These are phyloP conservation scores for Lotus japonicus DNA, from an alignment of 306 rosid species.

Conservation along the genomic window DNA sequence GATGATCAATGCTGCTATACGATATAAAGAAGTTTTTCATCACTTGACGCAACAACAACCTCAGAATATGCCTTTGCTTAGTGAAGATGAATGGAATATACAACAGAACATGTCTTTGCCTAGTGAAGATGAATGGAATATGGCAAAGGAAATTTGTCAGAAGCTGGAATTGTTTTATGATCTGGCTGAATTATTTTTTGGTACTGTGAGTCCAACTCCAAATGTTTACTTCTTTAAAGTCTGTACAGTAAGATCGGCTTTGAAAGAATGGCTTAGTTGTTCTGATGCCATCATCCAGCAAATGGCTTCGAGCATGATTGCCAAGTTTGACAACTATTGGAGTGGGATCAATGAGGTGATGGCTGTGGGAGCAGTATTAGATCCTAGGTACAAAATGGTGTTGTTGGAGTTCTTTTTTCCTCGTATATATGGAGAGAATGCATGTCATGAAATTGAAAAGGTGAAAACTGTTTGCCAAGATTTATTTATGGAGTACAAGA, in stretches of 20 bases:
- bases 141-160: background rate
- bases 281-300: background rate
- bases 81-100: background rate
- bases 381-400: background rate
- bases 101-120: background rate
- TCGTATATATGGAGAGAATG: background rate
- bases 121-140: background rate
- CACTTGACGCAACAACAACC: background rate
- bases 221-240: background rate
- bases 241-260: background rate
- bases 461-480: background rate
- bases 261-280: background rate
- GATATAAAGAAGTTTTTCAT: background rate
- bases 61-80: background rate
- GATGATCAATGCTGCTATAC: background rate
- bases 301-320: background rate
- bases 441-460: background rate
- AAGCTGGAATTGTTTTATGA: background rate
- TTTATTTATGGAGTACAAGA: background rate
- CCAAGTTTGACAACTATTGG: background rate
- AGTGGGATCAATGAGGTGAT: background rate
- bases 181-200: background rate
- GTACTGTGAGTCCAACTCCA: background rate
- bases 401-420: background rate
- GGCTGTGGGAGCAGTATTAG: background rate